Conservation (phyloP, 352 stramenopile genomes). For the Thalassiosira allenii region DNA sequence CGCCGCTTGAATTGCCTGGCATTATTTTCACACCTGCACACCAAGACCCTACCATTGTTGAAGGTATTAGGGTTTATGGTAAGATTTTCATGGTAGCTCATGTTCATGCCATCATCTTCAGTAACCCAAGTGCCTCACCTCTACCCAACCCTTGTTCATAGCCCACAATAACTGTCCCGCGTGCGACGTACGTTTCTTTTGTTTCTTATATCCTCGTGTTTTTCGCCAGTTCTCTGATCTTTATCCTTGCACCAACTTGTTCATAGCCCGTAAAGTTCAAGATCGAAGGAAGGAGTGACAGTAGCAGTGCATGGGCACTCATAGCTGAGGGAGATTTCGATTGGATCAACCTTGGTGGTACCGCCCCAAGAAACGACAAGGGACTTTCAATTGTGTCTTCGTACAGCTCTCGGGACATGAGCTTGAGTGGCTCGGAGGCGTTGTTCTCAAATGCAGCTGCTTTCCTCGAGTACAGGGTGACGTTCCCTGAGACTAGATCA, state of each 20-base stretch:
- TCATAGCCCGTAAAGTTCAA: constrained; percentile 9
- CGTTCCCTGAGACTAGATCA: no score
- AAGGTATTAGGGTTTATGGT: neutral
- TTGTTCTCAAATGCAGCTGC: no score
- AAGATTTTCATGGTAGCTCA: neutral
- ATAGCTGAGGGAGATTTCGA: constrained; percentile 10
- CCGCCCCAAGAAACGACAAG: no score
- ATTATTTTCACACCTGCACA: neutral
- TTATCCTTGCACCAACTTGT: no score
- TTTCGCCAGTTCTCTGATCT: no score
- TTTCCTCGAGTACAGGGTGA: no score
- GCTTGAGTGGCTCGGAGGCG: no score
- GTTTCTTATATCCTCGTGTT: no score
- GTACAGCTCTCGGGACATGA: no score
- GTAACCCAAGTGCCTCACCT: neutral
- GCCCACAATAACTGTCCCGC: neutral
- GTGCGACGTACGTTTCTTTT: no score
- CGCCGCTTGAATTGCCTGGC: neutral
- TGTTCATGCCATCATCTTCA: neutral
- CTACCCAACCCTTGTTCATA: neutral
- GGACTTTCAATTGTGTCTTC: no score
- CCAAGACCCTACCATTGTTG: neutral
- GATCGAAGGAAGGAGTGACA: constrained; percentile 6
- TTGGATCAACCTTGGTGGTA: no score
- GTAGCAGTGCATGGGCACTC: neutral